Conservation (phyloP, 2,329 filamentous ascomycete species). For the Phyllachora maydis region DNA sequence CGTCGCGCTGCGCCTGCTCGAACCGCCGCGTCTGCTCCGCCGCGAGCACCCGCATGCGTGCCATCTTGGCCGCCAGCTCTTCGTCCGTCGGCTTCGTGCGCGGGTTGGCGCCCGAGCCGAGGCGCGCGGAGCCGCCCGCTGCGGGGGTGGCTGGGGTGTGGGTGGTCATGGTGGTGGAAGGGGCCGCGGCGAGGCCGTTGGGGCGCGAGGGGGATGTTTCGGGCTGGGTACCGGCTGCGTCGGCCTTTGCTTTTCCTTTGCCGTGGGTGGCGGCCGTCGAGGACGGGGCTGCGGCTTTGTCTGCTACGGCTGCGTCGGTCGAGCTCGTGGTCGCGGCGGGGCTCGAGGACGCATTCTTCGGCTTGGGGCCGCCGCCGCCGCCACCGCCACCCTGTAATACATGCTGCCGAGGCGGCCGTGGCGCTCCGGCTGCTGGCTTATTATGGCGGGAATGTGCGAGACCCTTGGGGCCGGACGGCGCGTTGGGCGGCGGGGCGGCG, state of each 20-base stretch:
- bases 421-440: conserved; percentile 6
- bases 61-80: conserved; percentile 38
- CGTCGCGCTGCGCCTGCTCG: conserved; percentile 34
- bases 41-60: conserved; percentile 34
- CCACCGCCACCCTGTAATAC: too few relatives aligned
- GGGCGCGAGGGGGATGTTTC: conserved; percentile 1
- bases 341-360: neutral
- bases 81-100: conserved; percentile 37
- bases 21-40: conserved; percentile 38
- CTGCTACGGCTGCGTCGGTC: conserved; percentile 1
- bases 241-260: too few relatives aligned
- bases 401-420: too few relatives aligned
- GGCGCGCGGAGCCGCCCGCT: conserved; percentile 16
- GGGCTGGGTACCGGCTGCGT: conserved; percentile 5
- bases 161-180: too few relatives aligned
- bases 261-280: conserved; percentile 3
- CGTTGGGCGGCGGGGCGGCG: conserved; percentile 2
- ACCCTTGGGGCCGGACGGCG: conserved; percentile 6
- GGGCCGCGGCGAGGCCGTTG: neutral
- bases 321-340: conserved; percentile 1
- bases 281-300: too few relatives aligned
- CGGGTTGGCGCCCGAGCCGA: conserved; percentile 34
- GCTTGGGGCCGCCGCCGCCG: too few relatives aligned
- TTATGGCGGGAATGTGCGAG: conserved; percentile 13
- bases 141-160: conserved; percentile 14